Base-by-base conservation (phyloP, 768 basidiomycete genomes). In the Pisolithus tinctorius region DNA sequence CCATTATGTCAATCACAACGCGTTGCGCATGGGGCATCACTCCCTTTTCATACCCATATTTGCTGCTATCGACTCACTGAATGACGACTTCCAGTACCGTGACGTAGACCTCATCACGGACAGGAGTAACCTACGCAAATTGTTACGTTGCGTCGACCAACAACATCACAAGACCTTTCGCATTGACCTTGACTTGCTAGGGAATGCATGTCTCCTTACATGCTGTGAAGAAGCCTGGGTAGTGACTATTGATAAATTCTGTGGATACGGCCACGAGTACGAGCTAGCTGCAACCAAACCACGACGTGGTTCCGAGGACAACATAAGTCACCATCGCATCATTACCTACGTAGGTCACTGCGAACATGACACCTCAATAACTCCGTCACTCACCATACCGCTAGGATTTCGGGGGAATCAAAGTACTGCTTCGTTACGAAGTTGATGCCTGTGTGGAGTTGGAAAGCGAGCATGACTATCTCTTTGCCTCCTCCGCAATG, bases 101-200 rank as follows among this genome's bases (percentile, higher is more conserved):
- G 60, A 79, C 6, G 71, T 78, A 16, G 67, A 79, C 40, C 48
- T 66, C 17, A 68, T 88, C 53, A 81, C 83, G 0, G 85, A 87
- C 58, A 74, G 87, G 27, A 88, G 86, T 58, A 72, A 71, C 25
- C 67, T 88, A 16, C 74, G 85, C 25, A 86, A 84, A 62, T 67
- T 88, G 38, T 59, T 81, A 20, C 71, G 80, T 25, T 85, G 81
- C 82, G 49, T 64, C 13, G 58, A 63, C n/a, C 23, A 49, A 13
- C 47, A 17, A 9, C 10, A 16, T 4, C 14, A 10, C 2, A 67
- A 65, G 9, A 76, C 79, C 49, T 91, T 89, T 59, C 71, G 88
- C 17, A 85, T 91, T 55, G 86, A 91, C 50, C 54, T 81, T 4
- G 80, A 89, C 60, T 69, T 86, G 16, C 75, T 72, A 0, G 84